Base-by-base conservation (phyloP, 2,329 filamentous ascomycete species). In the Fusarium stilboides region DNA sequence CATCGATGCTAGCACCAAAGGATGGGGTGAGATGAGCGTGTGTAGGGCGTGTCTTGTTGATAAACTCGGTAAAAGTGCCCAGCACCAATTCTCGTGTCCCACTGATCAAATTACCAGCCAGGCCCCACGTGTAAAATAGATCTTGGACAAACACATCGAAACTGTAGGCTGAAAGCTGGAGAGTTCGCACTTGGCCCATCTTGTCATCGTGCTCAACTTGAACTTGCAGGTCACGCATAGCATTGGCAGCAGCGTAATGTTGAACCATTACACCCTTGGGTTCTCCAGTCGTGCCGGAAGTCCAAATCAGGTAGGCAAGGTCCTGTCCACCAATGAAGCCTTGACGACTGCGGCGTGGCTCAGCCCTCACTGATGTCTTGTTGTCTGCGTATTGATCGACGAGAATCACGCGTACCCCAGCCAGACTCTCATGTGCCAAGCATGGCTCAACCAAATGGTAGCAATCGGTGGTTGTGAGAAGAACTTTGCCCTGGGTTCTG, bases 221-320 rank as follows among this genome's bases (percentile, higher is more conserved):
- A 2, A 68, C 36, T 43, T 68, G 65, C 0, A 68, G 39, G 13
- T 68, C 65, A 0, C 58, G 44, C 65, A 68, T 68, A 1, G 65
- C 65, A 24, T 65, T 34, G 1, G 64, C 49, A 0, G 65, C 65
- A 3, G 65, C 65, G 2, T 43, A 50, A 26, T 68, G 65, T 8
- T 68, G 65, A 2, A 68, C 54, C 65, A 68, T 68, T 2, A 68
- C 65, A 6, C 65, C 65, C 26, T 68, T 68, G 9, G 64, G 65
- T 3, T 68, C 58, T 2, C 65, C 65, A 0, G 65, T 68, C 0
- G 65, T 68, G 7, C 65, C 65, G 1, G 65, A 68, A 5, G 64
- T 68, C 65, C 65, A 68, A 0, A 68, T 24, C 0, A 68, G 20
- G 26, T 68, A 68, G 1, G 65, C 65, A 10, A 68, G n/a, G 3